These are phyloP conservation scores for Xylaria longipes DNA, from an alignment of 495 filamentous ascomycete genomes.

Conservation along the genomic window DNA sequence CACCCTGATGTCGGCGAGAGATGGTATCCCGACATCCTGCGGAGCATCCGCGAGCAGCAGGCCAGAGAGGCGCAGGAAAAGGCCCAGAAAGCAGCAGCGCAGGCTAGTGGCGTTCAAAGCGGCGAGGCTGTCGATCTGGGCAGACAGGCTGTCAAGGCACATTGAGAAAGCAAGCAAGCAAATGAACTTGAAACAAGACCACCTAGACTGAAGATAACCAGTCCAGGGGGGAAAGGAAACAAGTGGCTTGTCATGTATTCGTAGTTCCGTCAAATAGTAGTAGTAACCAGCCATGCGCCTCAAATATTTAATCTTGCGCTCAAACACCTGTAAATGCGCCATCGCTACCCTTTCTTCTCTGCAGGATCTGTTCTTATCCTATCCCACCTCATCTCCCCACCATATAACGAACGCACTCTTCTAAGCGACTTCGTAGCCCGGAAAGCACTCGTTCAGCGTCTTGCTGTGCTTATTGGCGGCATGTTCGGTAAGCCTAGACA, in stretches of 20 bases:
- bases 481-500: constrained; percentile 55
- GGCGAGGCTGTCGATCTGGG: constrained; percentile 35
- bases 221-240: neutral
- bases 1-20: constrained; percentile 88
- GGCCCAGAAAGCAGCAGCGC: constrained; percentile 34
- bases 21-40: constrained; percentile 79
- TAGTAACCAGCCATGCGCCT: constrained; percentile 23
- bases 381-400: neutral
- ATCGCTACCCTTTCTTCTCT: constrained; percentile 6
- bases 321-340: constrained; percentile 28
- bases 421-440: constrained; percentile 42
- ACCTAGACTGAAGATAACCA: neutral
- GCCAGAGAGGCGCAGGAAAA: constrained; percentile 40
- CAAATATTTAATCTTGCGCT: constrained; percentile 20
- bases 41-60: constrained; percentile 55
- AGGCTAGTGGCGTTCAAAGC: constrained; percentile 15
- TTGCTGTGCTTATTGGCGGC: constrained; percentile 63
- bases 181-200: neutral
- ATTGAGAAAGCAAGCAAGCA: constrained; percentile 38
- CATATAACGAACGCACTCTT: neutral
- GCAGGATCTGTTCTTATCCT: neutral
- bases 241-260: constrained; percentile 17
- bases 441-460: constrained; percentile 60
- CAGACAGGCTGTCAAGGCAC: constrained; percentile 46
- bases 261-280: constrained; percentile 17